phyloP scores from a whole-genome alignment of 139 green algal genomes.

The Tetradesmus lagerheimii region DNA sequence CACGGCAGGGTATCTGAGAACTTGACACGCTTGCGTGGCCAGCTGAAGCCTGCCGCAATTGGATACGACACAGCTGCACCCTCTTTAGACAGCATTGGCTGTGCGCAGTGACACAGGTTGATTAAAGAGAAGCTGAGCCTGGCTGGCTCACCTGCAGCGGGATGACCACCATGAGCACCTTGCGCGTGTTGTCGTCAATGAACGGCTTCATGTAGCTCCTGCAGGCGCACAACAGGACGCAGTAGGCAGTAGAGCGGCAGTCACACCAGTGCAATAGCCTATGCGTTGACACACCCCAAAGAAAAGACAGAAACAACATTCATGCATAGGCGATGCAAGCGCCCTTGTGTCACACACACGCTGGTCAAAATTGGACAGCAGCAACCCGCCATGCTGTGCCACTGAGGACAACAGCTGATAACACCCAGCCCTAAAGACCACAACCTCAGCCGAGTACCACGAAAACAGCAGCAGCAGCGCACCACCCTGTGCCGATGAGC shows the following conservation, averaged over 20 bases:
- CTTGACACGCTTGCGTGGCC: too few species aligned
- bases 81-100: background rate
- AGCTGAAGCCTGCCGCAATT: background rate
- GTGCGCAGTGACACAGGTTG: too few species aligned
- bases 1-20: too few species aligned
- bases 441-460: too few species aligned
- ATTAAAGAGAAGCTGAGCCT: background rate
- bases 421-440: too few species aligned
- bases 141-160: constrained; percentile 84
- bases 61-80: background rate
- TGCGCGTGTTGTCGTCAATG: constrained; percentile 90
- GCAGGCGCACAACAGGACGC: background rate
- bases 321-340: too few species aligned
- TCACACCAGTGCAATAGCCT: background rate
- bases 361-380: too few species aligned
- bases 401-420: too few species aligned
- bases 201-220: constrained; percentile 81
- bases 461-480: constrained; percentile 50
- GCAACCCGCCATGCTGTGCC: too few species aligned
- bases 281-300: too few species aligned
- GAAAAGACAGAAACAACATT: too few species aligned
- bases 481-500: constrained; percentile 96
- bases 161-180: constrained; percentile 94
- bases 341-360: too few species aligned
- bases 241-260: background rate